phyloP scores from a whole-genome alignment of 805 yeast genomes.

The Pichia deserticola region DNA sequence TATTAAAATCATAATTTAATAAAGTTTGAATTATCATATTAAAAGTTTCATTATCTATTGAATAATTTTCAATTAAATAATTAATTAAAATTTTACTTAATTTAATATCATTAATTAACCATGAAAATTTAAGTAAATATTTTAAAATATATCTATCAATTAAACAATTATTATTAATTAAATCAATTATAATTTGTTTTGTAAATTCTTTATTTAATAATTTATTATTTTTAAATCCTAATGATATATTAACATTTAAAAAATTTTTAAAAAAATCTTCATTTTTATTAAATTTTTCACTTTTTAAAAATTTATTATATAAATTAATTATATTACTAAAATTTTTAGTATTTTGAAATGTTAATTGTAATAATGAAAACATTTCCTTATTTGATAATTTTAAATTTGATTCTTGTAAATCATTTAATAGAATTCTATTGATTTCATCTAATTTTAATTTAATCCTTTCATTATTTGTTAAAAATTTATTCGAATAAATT shows the following conservation, averaged over 20 bases:
- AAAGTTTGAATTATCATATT: background rate
- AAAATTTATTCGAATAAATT: slow-evolving; percentile 2
- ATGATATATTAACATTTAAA: slow-evolving; percentile 6
- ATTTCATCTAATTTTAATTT: background rate
- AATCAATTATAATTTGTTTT: slow-evolving; percentile 3
- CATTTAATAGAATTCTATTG: slow-evolving; percentile 3
- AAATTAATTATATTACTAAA: background rate
- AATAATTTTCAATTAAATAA: background rate
- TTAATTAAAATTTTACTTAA: background rate
- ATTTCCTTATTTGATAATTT: slow-evolving; percentile 10
- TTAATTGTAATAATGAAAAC: slow-evolving; percentile 8
- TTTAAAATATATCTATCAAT: slow-evolving; percentile 7
- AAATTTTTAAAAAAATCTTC: slow-evolving; percentile 5
- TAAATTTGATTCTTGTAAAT: slow-evolving; percentile 2
- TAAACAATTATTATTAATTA: background rate
- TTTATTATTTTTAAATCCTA: background rate
- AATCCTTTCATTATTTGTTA: background rate
- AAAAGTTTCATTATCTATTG: slow-evolving; percentile 5
- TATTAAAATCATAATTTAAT: background rate
- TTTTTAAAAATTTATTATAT: slow-evolving; percentile 3
- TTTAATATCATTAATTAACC: background rate
- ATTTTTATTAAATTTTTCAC: slow-evolving; percentile 3
- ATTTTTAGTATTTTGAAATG: background rate
- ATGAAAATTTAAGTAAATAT: slow-evolving; percentile 7
- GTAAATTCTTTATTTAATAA: slow-evolving; percentile 1